Evolutionary conservation across 768 basidiomycete species (phyloP).

Genomic region (Amylocystis lapponica): DNA sequence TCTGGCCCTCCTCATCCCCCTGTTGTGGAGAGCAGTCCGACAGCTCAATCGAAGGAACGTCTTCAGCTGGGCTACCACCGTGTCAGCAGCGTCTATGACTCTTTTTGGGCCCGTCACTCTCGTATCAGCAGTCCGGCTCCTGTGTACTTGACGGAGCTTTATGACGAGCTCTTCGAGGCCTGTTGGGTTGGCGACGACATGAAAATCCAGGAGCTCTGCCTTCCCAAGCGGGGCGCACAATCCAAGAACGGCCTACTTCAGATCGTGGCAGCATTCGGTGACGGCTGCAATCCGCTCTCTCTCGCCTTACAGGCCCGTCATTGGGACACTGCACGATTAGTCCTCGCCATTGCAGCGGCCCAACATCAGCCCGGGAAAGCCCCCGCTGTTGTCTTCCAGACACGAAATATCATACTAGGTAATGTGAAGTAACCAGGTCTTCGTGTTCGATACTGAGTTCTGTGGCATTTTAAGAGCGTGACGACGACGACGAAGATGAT

Average conservation of each 20-base stretch:
- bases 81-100: too few relatives aligned
- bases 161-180: constrained; percentile 54
- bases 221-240: too few relatives aligned
- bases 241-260: too few relatives aligned
- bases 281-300: too few relatives aligned
- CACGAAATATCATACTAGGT: constrained; percentile 32
- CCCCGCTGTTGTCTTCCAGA: constrained; percentile 29
- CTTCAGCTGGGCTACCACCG: too few relatives aligned
- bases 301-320: too few relatives aligned
- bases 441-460: not conserved
- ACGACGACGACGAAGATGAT: constrained; percentile 23
- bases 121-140: constrained; percentile 26
- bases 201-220: constrained; percentile 46
- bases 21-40: too few relatives aligned
- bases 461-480: constrained; percentile 6
- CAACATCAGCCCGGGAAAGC: constrained; percentile 41
- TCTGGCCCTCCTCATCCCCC: too few relatives aligned
- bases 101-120: too few relatives aligned
- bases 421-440: not conserved
- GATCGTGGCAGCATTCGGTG: too few relatives aligned
- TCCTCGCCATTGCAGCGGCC: constrained; percentile 50
- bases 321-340: too few relatives aligned
- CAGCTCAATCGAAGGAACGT: too few relatives aligned
- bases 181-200: constrained; percentile 47
- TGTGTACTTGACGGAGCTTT: constrained; percentile 30